Conservation (phyloP, 1,284 basidiomycete species). For the Apiotrichum porosum region DNA sequence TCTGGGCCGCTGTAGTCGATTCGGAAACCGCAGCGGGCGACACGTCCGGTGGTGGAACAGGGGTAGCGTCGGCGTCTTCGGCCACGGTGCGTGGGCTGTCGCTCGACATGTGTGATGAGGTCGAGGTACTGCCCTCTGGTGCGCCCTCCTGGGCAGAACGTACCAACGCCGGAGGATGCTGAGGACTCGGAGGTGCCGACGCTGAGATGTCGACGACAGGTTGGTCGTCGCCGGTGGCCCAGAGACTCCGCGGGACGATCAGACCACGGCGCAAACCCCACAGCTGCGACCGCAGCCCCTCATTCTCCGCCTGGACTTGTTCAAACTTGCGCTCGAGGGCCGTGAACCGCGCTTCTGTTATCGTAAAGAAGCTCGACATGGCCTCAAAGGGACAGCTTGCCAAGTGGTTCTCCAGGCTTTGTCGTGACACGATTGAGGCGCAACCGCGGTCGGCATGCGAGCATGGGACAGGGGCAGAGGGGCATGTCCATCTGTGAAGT, state of each 20-base stretch:
- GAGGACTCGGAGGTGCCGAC: too few species aligned
- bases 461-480: conserved; percentile 51
- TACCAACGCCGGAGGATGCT: too few species aligned
- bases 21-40: too few species aligned
- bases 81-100: too few species aligned
- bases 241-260: not conserved
- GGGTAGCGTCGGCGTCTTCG: too few species aligned
- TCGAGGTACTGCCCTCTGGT: too few species aligned
- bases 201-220: too few species aligned
- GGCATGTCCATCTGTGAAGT: conserved; percentile 34
- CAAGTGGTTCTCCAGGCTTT: conserved; percentile 52
- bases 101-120: too few species aligned
- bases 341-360: conserved; percentile 52
- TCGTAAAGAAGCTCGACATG: conserved; percentile 58
- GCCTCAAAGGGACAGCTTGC: conserved; percentile 59
- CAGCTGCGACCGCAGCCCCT: conserved; percentile 57
- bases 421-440: conserved; percentile 54
- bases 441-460: conserved; percentile 57
- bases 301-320: conserved; percentile 57
- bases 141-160: too few species aligned
- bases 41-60: too few species aligned
- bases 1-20: too few species aligned
- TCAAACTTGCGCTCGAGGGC: conserved; percentile 49
- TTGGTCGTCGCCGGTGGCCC: too few species aligned
- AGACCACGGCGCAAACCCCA: conserved; percentile 48